Percentiles rank a stretch among this genome's conserved stretches.
Evolutionary conservation across 345 rosid species (phyloP).

Genomic region (Cardamine resedifolia): DNA sequence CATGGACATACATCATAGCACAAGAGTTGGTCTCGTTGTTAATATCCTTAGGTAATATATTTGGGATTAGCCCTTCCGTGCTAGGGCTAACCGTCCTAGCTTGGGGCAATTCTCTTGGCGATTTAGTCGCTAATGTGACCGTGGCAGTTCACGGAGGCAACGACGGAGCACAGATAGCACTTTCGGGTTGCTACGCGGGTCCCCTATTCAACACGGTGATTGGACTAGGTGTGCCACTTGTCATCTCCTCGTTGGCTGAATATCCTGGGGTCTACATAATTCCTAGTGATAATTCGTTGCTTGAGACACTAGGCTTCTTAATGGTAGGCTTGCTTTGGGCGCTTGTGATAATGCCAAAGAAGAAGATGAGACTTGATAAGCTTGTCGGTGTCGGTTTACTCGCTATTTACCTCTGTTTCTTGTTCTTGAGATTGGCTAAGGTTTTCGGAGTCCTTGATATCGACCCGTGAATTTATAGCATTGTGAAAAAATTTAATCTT

Average conservation of each 20-base stretch:
- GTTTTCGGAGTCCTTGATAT: constrained; percentile 40
- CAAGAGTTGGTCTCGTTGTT: constrained; percentile 80
- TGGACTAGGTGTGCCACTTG: constrained; percentile 74
- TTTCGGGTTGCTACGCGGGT: constrained; percentile 89
- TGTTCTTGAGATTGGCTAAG: constrained; percentile 52
- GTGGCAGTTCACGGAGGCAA: constrained; percentile 68
- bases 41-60: constrained; percentile 63
- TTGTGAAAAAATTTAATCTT: neutral
- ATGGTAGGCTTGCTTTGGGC: constrained; percentile 78
- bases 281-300: constrained; percentile 52
- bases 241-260: constrained; percentile 52
- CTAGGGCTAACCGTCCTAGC: constrained; percentile 82
- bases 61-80: constrained; percentile 66
- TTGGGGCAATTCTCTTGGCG: constrained; percentile 94
- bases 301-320: constrained; percentile 73
- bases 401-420: constrained; percentile 53
- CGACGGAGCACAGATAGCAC: constrained; percentile 71
- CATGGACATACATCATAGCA: constrained; percentile 83
- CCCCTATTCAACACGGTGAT: constrained; percentile 76
- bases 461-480: constrained; percentile 13
- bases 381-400: constrained; percentile 71
- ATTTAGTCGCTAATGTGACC: constrained; percentile 68
- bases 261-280: constrained; percentile 55
- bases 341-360: constrained; percentile 60
- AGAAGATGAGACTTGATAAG: constrained; percentile 67